Conservation (phyloP, 129 eudicot genomes). For the Saussurea involucrata region DNA sequence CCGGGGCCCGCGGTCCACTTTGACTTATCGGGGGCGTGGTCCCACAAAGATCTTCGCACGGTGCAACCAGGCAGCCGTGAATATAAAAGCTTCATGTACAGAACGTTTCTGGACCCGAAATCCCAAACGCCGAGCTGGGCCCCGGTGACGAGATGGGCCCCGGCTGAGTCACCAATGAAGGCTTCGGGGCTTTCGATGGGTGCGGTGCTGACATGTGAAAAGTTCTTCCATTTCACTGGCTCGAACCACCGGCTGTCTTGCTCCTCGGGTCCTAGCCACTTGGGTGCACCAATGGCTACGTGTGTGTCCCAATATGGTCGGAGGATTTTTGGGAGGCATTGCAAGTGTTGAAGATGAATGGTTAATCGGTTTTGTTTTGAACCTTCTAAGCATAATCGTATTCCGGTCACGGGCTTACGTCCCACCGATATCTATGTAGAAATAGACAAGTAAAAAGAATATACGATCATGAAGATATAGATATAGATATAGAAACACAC, state of each 20-base stretch:
- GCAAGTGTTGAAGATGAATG: conserved; percentile 60
- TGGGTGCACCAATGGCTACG: conserved; percentile 72
- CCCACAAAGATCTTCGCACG: conserved; percentile 65
- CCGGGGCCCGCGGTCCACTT: conserved; percentile 7
- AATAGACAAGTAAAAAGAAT: neutral
- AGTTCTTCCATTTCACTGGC: conserved; percentile 73
- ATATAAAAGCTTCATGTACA: conserved; percentile 65
- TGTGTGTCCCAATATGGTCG: conserved; percentile 74
- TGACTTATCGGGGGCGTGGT: conserved; percentile 45
- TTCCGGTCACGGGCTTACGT: conserved; percentile 68
- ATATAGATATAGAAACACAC: neutral
- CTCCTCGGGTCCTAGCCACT: conserved; percentile 80
- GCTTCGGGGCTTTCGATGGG: conserved; percentile 69
- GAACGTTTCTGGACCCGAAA: conserved; percentile 71
- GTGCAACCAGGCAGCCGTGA: conserved; percentile 66
- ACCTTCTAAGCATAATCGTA: conserved; percentile 63
- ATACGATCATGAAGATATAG: neutral
- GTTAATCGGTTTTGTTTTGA: conserved; percentile 50
- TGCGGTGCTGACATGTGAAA: conserved; percentile 72
- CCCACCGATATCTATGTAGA: conserved; percentile 56
- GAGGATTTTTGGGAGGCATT: conserved; percentile 62
- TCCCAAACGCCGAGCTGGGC: conserved; percentile 83
- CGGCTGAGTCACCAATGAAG: conserved; percentile 53
- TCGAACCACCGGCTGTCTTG: conserved; percentile 83
- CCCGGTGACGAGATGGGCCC: conserved; percentile 61